Evolutionary conservation across 495 filamentous ascomycete genomes (phyloP).

Genomic region (Aspergillus saccharolyticus): DNA sequence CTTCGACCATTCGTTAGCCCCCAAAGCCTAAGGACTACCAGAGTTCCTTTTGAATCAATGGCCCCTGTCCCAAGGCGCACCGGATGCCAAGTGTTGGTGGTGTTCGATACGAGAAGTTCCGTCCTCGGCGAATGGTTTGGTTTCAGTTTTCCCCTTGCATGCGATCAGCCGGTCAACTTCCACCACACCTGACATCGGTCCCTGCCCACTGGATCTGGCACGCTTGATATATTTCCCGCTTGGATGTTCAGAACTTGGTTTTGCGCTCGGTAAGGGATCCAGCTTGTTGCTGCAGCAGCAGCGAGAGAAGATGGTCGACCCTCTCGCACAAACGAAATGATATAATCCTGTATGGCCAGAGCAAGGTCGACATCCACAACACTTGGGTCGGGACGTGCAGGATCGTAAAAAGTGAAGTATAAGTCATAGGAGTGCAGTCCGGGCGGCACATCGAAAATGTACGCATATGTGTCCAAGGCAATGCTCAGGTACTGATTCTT

Average conservation of each 20-base stretch:
- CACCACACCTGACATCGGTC: slow-evolving; percentile 1
- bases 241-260: background rate
- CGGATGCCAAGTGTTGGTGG: background rate
- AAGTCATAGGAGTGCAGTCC: slow-evolving; percentile 53
- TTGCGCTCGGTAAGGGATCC: background rate
- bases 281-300: background rate
- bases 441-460: slow-evolving; percentile 57
- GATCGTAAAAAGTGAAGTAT: slow-evolving; percentile 53
- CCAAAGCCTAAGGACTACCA: background rate
- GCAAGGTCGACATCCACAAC: background rate
- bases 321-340: background rate
- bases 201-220: background rate
- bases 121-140: background rate
- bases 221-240: background rate
- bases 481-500: slow-evolving; percentile 53
- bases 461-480: slow-evolving; percentile 50
- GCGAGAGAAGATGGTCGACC: background rate
- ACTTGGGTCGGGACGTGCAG: background rate
- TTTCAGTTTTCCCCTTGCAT: background rate
- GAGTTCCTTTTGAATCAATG: background rate
- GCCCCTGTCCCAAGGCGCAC: background rate
- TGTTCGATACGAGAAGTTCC: no score
- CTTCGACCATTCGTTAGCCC: no score
- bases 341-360: background rate
- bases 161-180: background rate